These are phyloP conservation scores for Botryotinia globosa DNA, from an alignment of 2,329 filamentous ascomycete genomes.

Conservation along the genomic window DNA sequence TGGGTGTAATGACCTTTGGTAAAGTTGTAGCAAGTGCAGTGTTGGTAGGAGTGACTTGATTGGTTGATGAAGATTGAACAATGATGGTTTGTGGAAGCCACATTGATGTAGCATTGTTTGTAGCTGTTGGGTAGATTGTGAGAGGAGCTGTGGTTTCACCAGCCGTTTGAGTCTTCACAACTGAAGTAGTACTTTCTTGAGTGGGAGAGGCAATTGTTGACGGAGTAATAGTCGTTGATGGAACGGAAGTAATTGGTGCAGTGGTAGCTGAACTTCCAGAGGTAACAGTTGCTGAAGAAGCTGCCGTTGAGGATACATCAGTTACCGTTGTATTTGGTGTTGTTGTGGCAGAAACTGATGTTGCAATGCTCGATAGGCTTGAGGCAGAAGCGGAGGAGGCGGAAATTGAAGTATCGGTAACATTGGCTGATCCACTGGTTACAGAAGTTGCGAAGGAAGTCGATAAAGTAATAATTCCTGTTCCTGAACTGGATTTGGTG, in stretches of 20 bases:
- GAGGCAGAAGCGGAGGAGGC: not conserved
- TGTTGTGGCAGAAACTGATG: conserved; percentile 13
- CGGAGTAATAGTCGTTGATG: conserved; percentile 7
- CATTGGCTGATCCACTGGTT: not conserved
- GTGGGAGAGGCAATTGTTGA: conserved; percentile 15
- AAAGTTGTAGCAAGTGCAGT: conserved; percentile 33
- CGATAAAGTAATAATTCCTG: conserved; percentile 2
- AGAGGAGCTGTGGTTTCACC: conserved; percentile 19
- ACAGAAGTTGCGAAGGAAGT: not conserved
- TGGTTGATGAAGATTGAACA: conserved; percentile 28
- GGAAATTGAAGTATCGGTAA: not conserved
- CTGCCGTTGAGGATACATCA: conserved; percentile 14
- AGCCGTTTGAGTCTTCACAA: conserved; percentile 15
- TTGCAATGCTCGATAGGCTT: conserved; percentile 3
- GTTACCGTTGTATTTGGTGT: conserved; percentile 5
- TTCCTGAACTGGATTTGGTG: conserved; percentile 8
- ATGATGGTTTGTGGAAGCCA: conserved; percentile 30
- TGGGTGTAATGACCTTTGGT: conserved; percentile 35
- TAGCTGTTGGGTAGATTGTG: conserved; percentile 31
- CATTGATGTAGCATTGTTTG: conserved; percentile 31
- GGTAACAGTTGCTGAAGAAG: conserved; percentile 13
- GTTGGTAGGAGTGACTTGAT: conserved; percentile 23
- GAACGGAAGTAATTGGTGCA: conserved; percentile 15
- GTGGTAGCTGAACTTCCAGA: conserved; percentile 7
- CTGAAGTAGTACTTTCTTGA: not conserved